Evolutionary conservation across 1,139 yeast species (phyloP), one percentile per base, ranked within the genome.

Genomic region (Magnusiomyces starmeri): DNA sequence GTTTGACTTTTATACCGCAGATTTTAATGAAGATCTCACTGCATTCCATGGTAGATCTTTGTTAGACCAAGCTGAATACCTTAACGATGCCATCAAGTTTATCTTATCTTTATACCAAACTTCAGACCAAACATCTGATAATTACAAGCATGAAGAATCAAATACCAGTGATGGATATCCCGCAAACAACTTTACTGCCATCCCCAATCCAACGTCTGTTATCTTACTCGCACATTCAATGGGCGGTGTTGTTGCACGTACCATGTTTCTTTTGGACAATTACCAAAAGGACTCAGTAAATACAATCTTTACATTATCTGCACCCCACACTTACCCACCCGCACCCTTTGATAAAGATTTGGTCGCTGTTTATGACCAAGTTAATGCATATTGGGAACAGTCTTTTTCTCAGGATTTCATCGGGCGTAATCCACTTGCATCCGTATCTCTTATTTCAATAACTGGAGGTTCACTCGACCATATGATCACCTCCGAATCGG

Each of bases 41-140:
- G 98, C 98, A 0, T 87, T 92, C 67, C 97, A 90, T 67, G 99
- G 99, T 0, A 75, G 90, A 59, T 88, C 97, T 1, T 75, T 92
- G 75, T 70, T 89, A 44, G 97, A 92, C 65, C 98, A 92, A 69
- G 96, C 97, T 0, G 96, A 87, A 65, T 92, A 85, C 65, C 69
- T 87, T 55, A 92, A 94, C 63, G 97, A 90, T 59, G 97, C 97
- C 0, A 74, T 92, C 4, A 68, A 71, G 41, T 89, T 82, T 64
- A 89, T 92, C 22, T 70, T 92, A 20, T 77, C 79, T 3, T 70
- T 92, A 10, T 92, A 92, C 62, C 64, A 70, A 25, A 59, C 59
- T 8, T 12, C 32, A 8, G 32, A 8, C 8, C 12, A n/a, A 4
- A 4, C 37, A n/a, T 32, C 37, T 18, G n/a, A n/a, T n/a, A n/a